Evolutionary conservation across 805 yeast genomes (phyloP).

Genomic region (Spathaspora passalidarum): DNA sequence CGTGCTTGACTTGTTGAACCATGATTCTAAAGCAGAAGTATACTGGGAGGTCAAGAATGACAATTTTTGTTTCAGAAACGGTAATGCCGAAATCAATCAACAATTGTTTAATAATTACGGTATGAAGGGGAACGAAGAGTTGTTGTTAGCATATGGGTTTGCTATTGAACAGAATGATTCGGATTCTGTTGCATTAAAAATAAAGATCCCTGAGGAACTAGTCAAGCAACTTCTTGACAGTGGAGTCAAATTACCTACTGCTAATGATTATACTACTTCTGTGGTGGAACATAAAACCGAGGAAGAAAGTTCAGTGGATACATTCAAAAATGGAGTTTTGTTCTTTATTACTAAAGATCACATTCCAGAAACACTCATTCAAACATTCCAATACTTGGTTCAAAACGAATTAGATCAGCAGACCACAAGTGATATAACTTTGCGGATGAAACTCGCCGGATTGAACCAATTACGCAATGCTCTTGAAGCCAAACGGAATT

Average conservation of each 20-base stretch:
- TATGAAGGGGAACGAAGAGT: slow-evolving; percentile 80
- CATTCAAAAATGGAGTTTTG: slow-evolving; percentile 32
- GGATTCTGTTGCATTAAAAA: slow-evolving; percentile 57
- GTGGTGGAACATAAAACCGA: slow-evolving; percentile 14
- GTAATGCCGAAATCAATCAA: slow-evolving; percentile 22
- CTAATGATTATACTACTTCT: slow-evolving; percentile 39
- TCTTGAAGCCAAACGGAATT: slow-evolving; percentile 43
- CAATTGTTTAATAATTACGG: slow-evolving; percentile 84
- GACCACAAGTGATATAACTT: slow-evolving; percentile 24
- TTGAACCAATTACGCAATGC: slow-evolving; percentile 51
- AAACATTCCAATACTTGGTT: slow-evolving; percentile 54
- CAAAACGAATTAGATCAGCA: slow-evolving; percentile 45
- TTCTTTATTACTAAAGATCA: slow-evolving; percentile 33
- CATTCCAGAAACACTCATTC: slow-evolving; percentile 44
- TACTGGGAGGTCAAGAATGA: slow-evolving; percentile 49
- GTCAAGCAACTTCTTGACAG: slow-evolving; percentile 26
- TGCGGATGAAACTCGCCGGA: slow-evolving; percentile 62
- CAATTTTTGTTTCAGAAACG: slow-evolving; percentile 37
- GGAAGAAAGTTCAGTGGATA: slow-evolving; percentile 5
- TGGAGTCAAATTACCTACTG: slow-evolving; percentile 37
- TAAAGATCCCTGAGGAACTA: slow-evolving; percentile 46
- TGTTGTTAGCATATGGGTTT: slow-evolving; percentile 82
- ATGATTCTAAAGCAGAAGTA: slow-evolving; percentile 57
- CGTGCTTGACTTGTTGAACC: slow-evolving; percentile 76
- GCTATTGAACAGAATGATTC: slow-evolving; percentile 53